These are phyloP conservation scores for Lonicera japonica DNA, from an alignment of 129 eudicot species.

Conservation along the genomic window DNA sequence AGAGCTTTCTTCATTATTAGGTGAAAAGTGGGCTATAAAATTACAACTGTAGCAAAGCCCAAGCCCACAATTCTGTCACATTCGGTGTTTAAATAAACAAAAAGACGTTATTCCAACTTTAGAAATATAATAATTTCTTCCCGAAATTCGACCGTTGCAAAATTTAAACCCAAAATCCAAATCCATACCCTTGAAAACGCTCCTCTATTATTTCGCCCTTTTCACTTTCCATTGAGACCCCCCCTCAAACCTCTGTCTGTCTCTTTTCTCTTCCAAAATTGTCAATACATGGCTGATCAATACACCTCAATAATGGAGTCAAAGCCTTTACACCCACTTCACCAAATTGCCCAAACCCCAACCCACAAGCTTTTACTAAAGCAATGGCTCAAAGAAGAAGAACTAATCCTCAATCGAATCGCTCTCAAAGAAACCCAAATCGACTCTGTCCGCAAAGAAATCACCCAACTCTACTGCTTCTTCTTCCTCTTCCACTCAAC, in stretches of 20 bases:
- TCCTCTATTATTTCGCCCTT: constrained; percentile 7
- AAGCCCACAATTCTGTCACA: background rate
- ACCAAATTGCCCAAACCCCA: constrained; percentile 79
- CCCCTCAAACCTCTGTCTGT: constrained; percentile 9
- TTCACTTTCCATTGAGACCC: constrained; percentile 1
- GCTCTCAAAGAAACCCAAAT: constrained; percentile 75
- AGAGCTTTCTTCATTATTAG: too few relatives aligned
- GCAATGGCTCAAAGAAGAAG: constrained; percentile 95
- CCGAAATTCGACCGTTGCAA: constrained; percentile 47
- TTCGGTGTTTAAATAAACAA: background rate
- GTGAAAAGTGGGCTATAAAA: too few relatives aligned
- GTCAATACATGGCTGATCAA: constrained; percentile 20
- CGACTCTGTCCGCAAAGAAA: constrained; percentile 55
- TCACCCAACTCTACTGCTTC: constrained; percentile 75
- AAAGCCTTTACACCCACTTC: constrained; percentile 69
- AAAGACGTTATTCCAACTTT: too few relatives aligned
- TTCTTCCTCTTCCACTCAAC: constrained; percentile 85
- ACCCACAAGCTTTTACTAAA: constrained; percentile 91
- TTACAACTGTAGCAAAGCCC: background rate
- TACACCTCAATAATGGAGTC: constrained; percentile 41
- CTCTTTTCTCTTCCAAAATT: background rate
- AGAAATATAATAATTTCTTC: background rate
- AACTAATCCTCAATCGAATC: constrained; percentile 64
- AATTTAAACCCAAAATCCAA: constrained; percentile 39
- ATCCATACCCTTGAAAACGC: constrained; percentile 21